phyloP scores from a whole-genome alignment of 1,284 basidiomycete genomes.

The Rhodotorula sp. region DNA sequence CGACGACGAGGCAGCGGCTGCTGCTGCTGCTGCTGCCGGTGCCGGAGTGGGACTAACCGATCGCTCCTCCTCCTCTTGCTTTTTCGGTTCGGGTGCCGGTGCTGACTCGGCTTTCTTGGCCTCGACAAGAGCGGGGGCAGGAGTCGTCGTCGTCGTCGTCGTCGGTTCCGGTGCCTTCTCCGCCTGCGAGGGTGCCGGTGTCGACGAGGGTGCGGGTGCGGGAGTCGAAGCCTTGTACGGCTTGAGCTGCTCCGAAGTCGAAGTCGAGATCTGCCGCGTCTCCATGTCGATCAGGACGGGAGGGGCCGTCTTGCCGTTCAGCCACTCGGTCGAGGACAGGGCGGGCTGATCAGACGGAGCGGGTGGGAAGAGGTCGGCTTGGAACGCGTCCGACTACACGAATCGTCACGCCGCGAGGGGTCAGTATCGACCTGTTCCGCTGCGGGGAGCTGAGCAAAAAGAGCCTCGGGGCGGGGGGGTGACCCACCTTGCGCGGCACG shows the following conservation, averaged over 20 bases:
- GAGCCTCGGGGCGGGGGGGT: not conserved
- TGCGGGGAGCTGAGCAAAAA: not conserved
- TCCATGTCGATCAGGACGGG: constrained; percentile 64
- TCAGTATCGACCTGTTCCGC: not conserved
- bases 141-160: constrained; percentile 43
- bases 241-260: constrained; percentile 28
- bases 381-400: constrained; percentile 74
- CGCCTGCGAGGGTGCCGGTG: constrained; percentile 49
- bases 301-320: constrained; percentile 70
- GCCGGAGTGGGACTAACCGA: constrained; percentile 23
- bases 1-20: not conserved
- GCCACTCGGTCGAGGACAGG: constrained; percentile 79
- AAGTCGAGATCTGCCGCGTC: constrained; percentile 39
- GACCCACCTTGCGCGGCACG: constrained; percentile 77
- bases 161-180: constrained; percentile 49
- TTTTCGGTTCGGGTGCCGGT: constrained; percentile 38
- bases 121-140: constrained; percentile 40
- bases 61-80: not conserved
- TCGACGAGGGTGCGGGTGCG: constrained; percentile 46
- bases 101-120: constrained; percentile 35
- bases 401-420: not conserved
- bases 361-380: constrained; percentile 91
- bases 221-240: constrained; percentile 30
- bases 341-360: constrained; percentile 79
- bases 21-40: not conserved